Evolutionary conservation across 345 rosid genomes (phyloP).

Genomic region (Citrus cavaleriei): DNA sequence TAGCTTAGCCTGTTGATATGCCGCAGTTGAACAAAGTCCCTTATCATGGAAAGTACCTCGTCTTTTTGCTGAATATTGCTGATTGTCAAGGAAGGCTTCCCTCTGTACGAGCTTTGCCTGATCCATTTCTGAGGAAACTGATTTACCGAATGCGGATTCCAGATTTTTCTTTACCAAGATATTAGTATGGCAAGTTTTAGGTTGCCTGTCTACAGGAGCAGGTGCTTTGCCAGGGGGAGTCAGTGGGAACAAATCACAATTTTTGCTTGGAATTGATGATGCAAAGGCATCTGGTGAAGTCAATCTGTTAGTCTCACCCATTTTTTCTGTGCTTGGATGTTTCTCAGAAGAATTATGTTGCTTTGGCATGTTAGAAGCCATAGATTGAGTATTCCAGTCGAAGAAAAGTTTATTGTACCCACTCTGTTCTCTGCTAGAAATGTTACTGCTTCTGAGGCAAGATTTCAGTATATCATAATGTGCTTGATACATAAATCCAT

Average conservation of each 20-base stretch:
- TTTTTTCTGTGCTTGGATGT: constrained; percentile 11
- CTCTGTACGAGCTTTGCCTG: constrained; percentile 27
- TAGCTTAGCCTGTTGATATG: constrained; percentile 10
- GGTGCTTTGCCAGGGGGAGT: constrained; percentile 29
- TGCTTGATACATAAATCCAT: constrained; percentile 13
- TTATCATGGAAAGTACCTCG: constrained; percentile 35
- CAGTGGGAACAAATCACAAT: constrained; percentile 21
- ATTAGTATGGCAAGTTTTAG: constrained; percentile 8
- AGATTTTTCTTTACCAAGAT: constrained; percentile 26
- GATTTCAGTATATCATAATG: constrained; percentile 11
- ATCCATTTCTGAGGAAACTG: constrained; percentile 20
- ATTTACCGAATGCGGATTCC: constrained; percentile 18
- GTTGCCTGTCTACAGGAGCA: constrained; percentile 15
- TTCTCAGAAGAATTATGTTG: constrained; percentile 9
- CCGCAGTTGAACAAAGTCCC: constrained; percentile 15
- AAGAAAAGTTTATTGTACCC: neutral
- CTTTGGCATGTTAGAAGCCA: constrained; percentile 19
- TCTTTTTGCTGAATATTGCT: constrained; percentile 21
- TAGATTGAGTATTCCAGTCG: constrained; percentile 1
- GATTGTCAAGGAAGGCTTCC: constrained; percentile 12
- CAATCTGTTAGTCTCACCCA: constrained; percentile 8
- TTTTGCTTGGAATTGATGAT: constrained; percentile 13
- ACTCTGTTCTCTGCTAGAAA: neutral
- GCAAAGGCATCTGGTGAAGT: constrained; percentile 18
- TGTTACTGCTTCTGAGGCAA: neutral